Evolutionary conservation across 2,329 filamentous ascomycete species (phyloP).

Genomic region (Bipolaris bicolor): DNA sequence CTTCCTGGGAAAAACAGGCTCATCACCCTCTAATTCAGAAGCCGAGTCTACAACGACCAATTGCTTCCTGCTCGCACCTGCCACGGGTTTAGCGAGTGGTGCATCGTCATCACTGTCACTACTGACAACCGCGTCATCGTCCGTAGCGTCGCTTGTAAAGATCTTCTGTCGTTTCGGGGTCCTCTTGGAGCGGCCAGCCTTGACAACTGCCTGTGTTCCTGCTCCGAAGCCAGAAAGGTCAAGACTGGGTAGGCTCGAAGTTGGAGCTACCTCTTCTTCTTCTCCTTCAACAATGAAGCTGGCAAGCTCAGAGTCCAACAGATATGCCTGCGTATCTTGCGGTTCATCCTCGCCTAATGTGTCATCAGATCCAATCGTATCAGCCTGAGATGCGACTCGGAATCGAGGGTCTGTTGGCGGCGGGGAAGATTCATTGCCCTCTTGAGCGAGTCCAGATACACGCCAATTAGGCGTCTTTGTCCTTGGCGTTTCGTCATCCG

Average conservation of each 20-base stretch:
- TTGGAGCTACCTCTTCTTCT: constrained; percentile 40
- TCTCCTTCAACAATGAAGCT: constrained; percentile 56
- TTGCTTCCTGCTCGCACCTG: constrained; percentile 21
- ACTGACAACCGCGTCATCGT: constrained; percentile 42
- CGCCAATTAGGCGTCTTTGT: constrained; percentile 35
- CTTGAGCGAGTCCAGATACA: constrained; percentile 38
- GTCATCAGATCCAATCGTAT: constrained; percentile 53
- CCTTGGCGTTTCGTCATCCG: constrained; percentile 18
- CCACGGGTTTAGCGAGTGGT: constrained; percentile 16
- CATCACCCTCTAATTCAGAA: constrained; percentile 30
- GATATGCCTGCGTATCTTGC: constrained; percentile 51
- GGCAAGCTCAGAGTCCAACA: constrained; percentile 53
- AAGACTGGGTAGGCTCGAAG: constrained; percentile 41
- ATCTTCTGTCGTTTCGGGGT: constrained; percentile 37
- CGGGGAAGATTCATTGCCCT: constrained; percentile 46
- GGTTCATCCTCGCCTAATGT: constrained; percentile 47
- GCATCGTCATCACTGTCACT: constrained; percentile 44
- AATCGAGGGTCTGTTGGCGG: constrained; percentile 50
- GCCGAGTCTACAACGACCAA: constrained; percentile 32
- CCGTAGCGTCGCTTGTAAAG: constrained; percentile 45
- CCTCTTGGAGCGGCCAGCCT: constrained; percentile 28
- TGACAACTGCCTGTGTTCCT: constrained; percentile 44
- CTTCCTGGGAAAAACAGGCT: constrained; percentile 30
- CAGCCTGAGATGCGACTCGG: constrained; percentile 46
- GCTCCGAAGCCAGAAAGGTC: constrained; percentile 37